Base-by-base conservation (phyloP, 2,329 filamentous ascomycete genomes). In the Exophiala sideris region DNA sequence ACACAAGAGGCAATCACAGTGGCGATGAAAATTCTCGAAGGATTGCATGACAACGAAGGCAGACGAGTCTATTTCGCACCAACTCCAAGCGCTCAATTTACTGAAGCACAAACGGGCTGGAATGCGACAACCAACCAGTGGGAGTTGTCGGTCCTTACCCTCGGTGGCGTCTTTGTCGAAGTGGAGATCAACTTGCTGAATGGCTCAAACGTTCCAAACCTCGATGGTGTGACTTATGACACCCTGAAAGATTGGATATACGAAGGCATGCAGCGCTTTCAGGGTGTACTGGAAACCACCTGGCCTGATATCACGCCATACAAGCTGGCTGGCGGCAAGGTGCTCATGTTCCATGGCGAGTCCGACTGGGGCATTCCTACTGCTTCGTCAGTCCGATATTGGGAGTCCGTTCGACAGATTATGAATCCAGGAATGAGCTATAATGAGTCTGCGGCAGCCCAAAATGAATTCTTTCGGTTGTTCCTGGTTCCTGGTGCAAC, bases 301-400 rank as follows among this genome's bases (percentile, higher is more conserved):
- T 62, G 75, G 20, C 77, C 79, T 0, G 80, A 84, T 59, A 69
- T 83, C 1, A 77, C 75, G 0, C 59, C 69, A 5, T 82, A 82
- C 70, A 68, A 77, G 32, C 52, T 68, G 2, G 61, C 70, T 0
- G 80, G 80, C 20, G 80, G 78, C 48, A 84, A 84, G 66, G 66
- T 84, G 3, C 67, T 84, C 9, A 79, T 82, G 65, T 81, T 75
- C 69, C 80, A 84, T 66, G 80, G 80, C 48, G 79, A 83, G 66
- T 77, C 75, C 1, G 81, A 83, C 64, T 66, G 71, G 11, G 75
- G 71, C 5, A 70, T 84, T 56, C 80, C 80, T 1, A 65, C 80
- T 1, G 78, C 71, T 4, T 80, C 78, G 0, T 81, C 79, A 0
- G 74, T 81, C 1, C 78, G 75, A 62, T 84, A 82, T 70, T 77